phyloP scores from a whole-genome alignment of 2,329 filamentous ascomycete species.

The Dichotomopilus funicola region DNA sequence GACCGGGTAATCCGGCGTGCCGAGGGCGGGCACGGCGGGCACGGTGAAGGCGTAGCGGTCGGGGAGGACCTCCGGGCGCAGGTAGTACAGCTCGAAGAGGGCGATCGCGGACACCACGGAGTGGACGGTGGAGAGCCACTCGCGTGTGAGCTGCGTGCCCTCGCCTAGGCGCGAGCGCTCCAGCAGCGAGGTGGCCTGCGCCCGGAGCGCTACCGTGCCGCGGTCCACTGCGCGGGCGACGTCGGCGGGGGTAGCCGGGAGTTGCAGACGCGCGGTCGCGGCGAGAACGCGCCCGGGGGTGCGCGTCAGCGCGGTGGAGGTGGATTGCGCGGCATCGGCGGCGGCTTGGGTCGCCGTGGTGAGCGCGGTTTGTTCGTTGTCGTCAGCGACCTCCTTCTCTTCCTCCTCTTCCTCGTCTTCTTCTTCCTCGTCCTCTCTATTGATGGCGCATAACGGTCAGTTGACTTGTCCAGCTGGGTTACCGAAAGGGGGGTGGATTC shows the following conservation, averaged over 20 bases:
- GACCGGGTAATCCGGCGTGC: slow-evolving; percentile 53
- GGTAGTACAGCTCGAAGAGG: slow-evolving; percentile 61
- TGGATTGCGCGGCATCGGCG: slow-evolving; percentile 27
- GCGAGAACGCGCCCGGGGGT: slow-evolving; percentile 47
- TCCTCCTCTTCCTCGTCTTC: background rate
- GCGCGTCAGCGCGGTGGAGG: slow-evolving; percentile 41
- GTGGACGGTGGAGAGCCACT: slow-evolving; percentile 63
- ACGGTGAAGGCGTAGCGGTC: slow-evolving; percentile 67
- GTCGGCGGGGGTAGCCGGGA: slow-evolving; percentile 73
- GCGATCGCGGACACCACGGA: slow-evolving; percentile 64
- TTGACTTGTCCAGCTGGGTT: background rate
- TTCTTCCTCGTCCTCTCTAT: background rate
- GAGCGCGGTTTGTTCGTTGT: slow-evolving; percentile 4
- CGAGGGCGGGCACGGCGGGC: slow-evolving; percentile 52
- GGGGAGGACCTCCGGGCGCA: slow-evolving; percentile 65
- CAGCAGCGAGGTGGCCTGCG: slow-evolving; percentile 58
- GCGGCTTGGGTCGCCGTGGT: background rate
- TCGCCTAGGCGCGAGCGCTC: slow-evolving; percentile 61
- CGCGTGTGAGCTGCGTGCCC: slow-evolving; percentile 58
- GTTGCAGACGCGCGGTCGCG: slow-evolving; percentile 56
- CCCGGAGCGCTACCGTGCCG: slow-evolving; percentile 58
- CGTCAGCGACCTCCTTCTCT: background rate
- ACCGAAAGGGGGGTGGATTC: background rate
- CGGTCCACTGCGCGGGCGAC: slow-evolving; percentile 72
- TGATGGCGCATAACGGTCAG: background rate